These are phyloP conservation scores for Podaxis sp. DNA, from an alignment of 768 basidiomycete genomes.

Conservation along the genomic window DNA sequence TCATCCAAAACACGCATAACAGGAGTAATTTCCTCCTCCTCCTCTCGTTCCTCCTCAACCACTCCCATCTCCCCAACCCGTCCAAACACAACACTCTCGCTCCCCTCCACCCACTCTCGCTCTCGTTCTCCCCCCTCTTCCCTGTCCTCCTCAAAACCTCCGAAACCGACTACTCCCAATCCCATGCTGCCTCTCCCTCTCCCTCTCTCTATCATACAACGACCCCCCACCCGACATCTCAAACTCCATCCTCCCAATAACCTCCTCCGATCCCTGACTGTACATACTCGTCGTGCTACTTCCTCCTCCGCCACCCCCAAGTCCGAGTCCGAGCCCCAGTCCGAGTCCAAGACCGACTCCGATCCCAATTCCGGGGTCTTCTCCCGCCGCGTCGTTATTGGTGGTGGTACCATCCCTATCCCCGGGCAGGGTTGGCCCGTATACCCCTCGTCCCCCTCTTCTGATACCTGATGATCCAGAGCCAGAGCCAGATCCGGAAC, in stretches of 20 bases:
- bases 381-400: not conserved
- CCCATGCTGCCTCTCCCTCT: conserved; percentile 9
- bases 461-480: not conserved
- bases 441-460: not conserved
- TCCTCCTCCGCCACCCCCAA: not conserved
- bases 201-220: conserved; percentile 7
- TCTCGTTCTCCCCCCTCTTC: not conserved
- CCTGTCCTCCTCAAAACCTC: not conserved
- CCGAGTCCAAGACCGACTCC: not conserved
- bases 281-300: conserved; percentile 15
- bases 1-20: conserved; percentile 8
- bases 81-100: conserved; percentile 2
- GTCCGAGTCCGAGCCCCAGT: not conserved
- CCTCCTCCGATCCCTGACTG: conserved; percentile 48
- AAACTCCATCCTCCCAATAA: conserved; percentile 51
- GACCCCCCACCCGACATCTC: not conserved
- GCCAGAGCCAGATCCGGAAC: not conserved
- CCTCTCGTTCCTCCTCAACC: not conserved
- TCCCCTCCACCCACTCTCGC: not conserved
- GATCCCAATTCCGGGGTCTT: not conserved
- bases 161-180: conserved; percentile 16
- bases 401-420: not conserved
- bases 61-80: not conserved
- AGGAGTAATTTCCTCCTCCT: conserved; percentile 4
- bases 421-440: not conserved